These are phyloP conservation scores for Neofusicoccum laricinum DNA, from an alignment of 2,329 filamentous ascomycete genomes.

Conservation along the genomic window DNA sequence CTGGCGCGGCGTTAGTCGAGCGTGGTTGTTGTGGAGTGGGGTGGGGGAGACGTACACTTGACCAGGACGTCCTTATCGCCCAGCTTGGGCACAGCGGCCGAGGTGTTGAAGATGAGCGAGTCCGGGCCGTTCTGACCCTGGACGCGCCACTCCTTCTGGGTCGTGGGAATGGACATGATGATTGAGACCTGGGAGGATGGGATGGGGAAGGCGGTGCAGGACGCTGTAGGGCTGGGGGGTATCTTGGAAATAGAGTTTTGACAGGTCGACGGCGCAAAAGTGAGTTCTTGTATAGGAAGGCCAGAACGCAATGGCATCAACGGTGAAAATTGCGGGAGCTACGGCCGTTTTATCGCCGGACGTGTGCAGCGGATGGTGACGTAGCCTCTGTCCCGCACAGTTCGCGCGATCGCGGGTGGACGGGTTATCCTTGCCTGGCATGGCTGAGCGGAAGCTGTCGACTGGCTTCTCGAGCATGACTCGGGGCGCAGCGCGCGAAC, in stretches of 20 bases:
- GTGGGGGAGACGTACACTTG: slow-evolving; percentile 44
- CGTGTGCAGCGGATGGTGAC: not conserved
- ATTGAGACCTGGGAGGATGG: not conserved
- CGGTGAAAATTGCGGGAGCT: not conserved
- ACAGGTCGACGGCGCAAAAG: not conserved
- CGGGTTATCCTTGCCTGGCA: not conserved
- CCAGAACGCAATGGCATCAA: not conserved
- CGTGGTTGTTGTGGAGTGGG: not conserved
- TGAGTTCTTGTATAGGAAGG: not conserved
- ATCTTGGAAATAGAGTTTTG: not conserved
- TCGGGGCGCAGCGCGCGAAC: not conserved
- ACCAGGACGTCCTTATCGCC: slow-evolving; percentile 72
- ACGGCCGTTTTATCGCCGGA: not conserved
- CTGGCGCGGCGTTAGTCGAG: slow-evolving; percentile 24
- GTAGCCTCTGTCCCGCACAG: not conserved
- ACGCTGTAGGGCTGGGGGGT: not conserved
- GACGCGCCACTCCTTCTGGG: slow-evolving; percentile 58
- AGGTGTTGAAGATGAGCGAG: slow-evolving; percentile 54
- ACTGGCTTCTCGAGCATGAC: not conserved
- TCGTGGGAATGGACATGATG: slow-evolving; percentile 32
- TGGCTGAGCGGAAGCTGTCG: not conserved
- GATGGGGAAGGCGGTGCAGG: too few species aligned
- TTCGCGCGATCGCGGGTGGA: not conserved
- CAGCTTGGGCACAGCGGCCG: slow-evolving; percentile 54
- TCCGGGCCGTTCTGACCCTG: slow-evolving; percentile 57